Evolutionary conservation across 495 filamentous ascomycete genomes (phyloP), one percentile per base, ranked within the genome.

Genomic region (Cercophora sp.): DNA sequence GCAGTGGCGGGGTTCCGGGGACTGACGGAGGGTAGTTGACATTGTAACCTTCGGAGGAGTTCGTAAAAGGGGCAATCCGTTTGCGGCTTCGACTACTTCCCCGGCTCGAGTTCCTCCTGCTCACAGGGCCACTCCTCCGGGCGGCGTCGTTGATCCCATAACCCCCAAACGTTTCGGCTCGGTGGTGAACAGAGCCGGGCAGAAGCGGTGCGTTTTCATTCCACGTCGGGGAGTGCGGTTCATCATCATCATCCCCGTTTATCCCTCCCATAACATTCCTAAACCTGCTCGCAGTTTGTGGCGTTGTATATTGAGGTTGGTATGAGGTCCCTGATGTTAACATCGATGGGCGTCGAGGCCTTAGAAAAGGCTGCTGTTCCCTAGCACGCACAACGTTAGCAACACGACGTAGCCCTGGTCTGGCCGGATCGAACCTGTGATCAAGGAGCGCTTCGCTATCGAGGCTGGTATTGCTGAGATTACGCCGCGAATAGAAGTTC

Each of bases 1-100:
- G 80, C 78, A 52, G 82, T 24, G 42, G 72, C 71, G 93, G 93
- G 16, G 87, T 86, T 4, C 80, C 83, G 0, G 93, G 93, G 16
- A 96, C 82, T 0, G 93, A 97, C 1, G 93, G 93, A n/a, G 93
- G 93, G 60, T 96, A 95, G 61, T 98, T 98, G 52, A 97, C 80
- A 79, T 96, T 85, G 66, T 90, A 91, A 26, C 78, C 57, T 23
- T 72, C 70, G 9, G 41, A 35, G 4, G 65, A 53, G 18, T 62
- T 54, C 70, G 32, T 71, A 68, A 56, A 70, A 58, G 61, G 59
- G 49, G 51, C 35, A 11, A 62, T 68, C 37, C 45, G 64, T 55
- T 43, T 70, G 51, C 54, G 70, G 42, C 64, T 69, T n/a, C n/a
- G n/a, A n/a, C n/a, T n/a, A 51, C 65, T 70, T 32, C 62, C 70